A percentile compares a stretch with the other conserved stretches of the same genome.
phyloP scores from a whole-genome alignment of 805 yeast species.

The Dipodascopsis uninucleata region DNA sequence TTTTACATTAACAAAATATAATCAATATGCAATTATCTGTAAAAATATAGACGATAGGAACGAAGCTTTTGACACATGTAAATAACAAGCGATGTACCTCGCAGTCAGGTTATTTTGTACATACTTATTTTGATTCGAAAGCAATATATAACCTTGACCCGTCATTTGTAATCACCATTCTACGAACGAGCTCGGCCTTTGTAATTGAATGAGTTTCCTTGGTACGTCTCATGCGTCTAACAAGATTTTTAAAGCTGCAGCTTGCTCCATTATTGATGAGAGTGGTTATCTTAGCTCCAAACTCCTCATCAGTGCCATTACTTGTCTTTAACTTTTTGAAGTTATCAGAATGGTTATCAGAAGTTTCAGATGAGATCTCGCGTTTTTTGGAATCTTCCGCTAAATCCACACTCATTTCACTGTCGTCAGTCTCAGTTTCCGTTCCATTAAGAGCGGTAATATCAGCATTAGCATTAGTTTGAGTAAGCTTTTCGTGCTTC shows the following conservation, averaged over 20 bases:
- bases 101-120: slow-evolving; percentile 1
- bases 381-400: slow-evolving; percentile 7
- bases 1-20: too few relatives aligned
- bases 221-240: slow-evolving; percentile 9
- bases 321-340: too few relatives aligned
- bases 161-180: slow-evolving; percentile 3
- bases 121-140: slow-evolving; percentile 2
- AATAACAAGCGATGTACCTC: too few relatives aligned
- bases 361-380: background rate
- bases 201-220: slow-evolving; percentile 7
- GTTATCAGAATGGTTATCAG: background rate
- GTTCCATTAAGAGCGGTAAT: background rate
- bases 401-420: slow-evolving; percentile 19
- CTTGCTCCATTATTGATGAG: slow-evolving; percentile 5
- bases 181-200: slow-evolving; percentile 12
- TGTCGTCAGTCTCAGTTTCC: background rate
- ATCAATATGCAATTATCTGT: too few relatives aligned
- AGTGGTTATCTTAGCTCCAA: slow-evolving; percentile 1
- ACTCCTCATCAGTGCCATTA: slow-evolving; percentile 6
- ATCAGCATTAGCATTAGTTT: background rate
- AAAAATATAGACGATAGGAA: too few relatives aligned
- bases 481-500: slow-evolving; percentile 7
- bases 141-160: slow-evolving; percentile 10
- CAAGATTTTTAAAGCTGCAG: slow-evolving; percentile 12
- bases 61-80: too few relatives aligned